Conservation (phyloP, 1,284 basidiomycete genomes). For the Leccinum subrobustum region DNA sequence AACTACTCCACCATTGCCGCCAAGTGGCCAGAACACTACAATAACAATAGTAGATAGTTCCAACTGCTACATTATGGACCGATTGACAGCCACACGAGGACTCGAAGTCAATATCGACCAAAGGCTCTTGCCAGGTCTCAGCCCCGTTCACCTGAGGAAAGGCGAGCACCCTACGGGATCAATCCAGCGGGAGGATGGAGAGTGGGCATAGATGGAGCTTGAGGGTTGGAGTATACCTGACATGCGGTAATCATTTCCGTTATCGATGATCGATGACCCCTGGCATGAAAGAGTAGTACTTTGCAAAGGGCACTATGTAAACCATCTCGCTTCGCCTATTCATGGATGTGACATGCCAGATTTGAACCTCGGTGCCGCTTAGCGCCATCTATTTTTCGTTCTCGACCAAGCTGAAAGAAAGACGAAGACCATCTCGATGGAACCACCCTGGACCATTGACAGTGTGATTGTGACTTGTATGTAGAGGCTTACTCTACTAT, state of each 20-base stretch:
- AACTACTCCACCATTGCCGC: background rate
- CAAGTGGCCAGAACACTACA: background rate
- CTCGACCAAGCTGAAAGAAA: background rate
- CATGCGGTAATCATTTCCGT: constrained; percentile 25
- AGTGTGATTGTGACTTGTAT: background rate
- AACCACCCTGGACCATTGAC: background rate
- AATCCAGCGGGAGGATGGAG: background rate
- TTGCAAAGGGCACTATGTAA: background rate
- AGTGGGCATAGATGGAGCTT: background rate
- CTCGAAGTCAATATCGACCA: background rate
- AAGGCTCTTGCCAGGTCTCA: background rate
- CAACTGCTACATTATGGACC: background rate
- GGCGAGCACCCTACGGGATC: background rate
- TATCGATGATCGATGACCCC: constrained; percentile 17
- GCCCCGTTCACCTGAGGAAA: background rate
- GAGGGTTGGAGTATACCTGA: background rate
- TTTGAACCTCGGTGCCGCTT: background rate
- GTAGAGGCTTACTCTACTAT: background rate
- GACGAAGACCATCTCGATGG: constrained; percentile 8
- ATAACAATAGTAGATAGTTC: background rate
- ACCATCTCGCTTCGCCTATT: background rate
- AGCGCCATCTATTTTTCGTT: background rate
- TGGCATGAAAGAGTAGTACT: background rate
- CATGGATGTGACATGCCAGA: too few species aligned
- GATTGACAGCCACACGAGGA: background rate